Conservation (phyloP, 2,329 filamentous ascomycete genomes). For the Ophiostoma himal-ulmi region DNA sequence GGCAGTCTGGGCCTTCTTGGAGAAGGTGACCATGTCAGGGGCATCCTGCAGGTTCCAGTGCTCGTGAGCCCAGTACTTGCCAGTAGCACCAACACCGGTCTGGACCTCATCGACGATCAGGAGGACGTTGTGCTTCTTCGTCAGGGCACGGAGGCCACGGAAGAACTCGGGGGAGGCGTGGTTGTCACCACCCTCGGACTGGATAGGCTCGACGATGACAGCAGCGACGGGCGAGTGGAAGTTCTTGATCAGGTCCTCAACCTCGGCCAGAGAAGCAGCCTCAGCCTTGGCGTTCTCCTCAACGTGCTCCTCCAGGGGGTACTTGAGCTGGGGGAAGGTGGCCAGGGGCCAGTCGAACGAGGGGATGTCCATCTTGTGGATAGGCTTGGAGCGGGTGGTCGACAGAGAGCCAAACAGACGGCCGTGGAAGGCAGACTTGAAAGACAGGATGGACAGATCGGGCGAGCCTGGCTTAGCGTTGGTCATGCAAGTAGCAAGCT, state of each 20-base stretch:
- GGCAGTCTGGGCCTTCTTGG: slow-evolving; percentile 90
- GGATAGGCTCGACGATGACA: slow-evolving; percentile 81
- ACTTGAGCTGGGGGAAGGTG: slow-evolving; percentile 77
- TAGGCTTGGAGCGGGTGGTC: slow-evolving; percentile 85
- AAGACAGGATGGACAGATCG: slow-evolving; percentile 75
- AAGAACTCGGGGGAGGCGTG: slow-evolving; percentile 86
- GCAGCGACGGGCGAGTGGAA: slow-evolving; percentile 77
- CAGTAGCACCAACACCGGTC: slow-evolving; percentile 86
- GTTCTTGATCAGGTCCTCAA: slow-evolving; percentile 72
- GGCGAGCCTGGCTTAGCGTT: slow-evolving; percentile 74
- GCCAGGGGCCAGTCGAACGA: slow-evolving; percentile 94
- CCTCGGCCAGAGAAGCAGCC: slow-evolving; percentile 72
- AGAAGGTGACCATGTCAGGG: slow-evolving; percentile 92
- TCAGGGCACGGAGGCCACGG: slow-evolving; percentile 72
- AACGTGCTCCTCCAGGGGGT: slow-evolving; percentile 73
- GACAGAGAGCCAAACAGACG: slow-evolving; percentile 82
- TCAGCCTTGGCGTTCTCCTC: slow-evolving; percentile 80
- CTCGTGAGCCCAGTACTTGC: slow-evolving; percentile 94
- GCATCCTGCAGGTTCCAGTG: slow-evolving; percentile 79
- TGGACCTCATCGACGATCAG: slow-evolving; percentile 94
- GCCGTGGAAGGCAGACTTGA: slow-evolving; percentile 84
- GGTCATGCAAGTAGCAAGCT: slow-evolving; percentile 68
- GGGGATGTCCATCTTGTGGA: slow-evolving; percentile 92
- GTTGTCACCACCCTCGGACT: slow-evolving; percentile 93
- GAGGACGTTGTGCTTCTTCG: slow-evolving; percentile 68